phyloP scores from a whole-genome alignment of 495 filamentous ascomycete species.

The Aspergillus bridgeri region DNA sequence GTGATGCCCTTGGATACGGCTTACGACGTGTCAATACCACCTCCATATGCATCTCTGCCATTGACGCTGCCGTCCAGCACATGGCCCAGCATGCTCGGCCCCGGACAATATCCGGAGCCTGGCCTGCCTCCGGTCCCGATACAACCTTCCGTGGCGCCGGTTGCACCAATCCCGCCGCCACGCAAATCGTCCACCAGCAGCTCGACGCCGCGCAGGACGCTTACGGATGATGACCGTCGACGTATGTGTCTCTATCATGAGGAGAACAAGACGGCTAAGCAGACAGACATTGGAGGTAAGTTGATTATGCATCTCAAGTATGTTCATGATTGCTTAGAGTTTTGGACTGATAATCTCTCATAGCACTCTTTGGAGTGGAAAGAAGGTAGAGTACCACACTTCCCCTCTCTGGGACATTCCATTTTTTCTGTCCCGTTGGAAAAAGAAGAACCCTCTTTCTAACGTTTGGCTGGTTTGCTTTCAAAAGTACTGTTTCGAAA shows the following conservation, averaged over 20 bases:
- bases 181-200: slow-evolving; percentile 51
- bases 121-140: slow-evolving; percentile 50
- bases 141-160: slow-evolving; percentile 50
- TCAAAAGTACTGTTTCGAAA: slow-evolving; percentile 88
- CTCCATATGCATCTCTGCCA: slow-evolving; percentile 51
- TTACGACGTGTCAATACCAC: slow-evolving; percentile 46
- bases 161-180: slow-evolving; percentile 44
- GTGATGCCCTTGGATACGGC: slow-evolving; percentile 38
- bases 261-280: slow-evolving; percentile 91
- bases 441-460: slow-evolving; percentile 15
- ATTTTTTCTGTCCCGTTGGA: not conserved
- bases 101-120: slow-evolving; percentile 26
- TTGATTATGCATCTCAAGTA: slow-evolving; percentile 12
- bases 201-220: slow-evolving; percentile 76
- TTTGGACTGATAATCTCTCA: slow-evolving; percentile 24
- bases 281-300: slow-evolving; percentile 95
- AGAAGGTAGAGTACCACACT: slow-evolving; percentile 68
- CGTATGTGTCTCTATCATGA: slow-evolving; percentile 96
- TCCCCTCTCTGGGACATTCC: slow-evolving; percentile 1
- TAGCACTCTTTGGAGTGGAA: slow-evolving; percentile 94
- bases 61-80: slow-evolving; percentile 63
- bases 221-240: slow-evolving; percentile 88
- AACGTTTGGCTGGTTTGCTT: slow-evolving; percentile 12
- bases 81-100: slow-evolving; percentile 69
- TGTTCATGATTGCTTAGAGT: slow-evolving; percentile 10